A percentile compares a stretch with the other conserved stretches of the same genome.
Evolutionary conservation across 768 basidiomycete species (phyloP).

Genomic region (Hygrophorus russula): DNA sequence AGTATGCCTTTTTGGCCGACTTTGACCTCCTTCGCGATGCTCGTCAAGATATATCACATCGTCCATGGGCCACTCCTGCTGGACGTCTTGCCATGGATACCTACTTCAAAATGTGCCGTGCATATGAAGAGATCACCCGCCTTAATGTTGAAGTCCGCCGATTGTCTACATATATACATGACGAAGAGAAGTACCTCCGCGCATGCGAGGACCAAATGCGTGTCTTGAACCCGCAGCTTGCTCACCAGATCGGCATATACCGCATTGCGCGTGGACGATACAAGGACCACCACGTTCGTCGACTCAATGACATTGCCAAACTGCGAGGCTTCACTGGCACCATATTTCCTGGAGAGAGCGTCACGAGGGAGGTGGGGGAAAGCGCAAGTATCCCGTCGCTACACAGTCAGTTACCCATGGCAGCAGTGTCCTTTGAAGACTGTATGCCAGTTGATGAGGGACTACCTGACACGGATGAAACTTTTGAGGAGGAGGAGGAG

Average conservation of each 20-base stretch:
- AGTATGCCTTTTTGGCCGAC: constrained; percentile 14
- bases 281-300: constrained; percentile 4
- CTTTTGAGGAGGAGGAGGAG: too few species aligned
- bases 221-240: constrained; percentile 1
- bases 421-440: too few species aligned
- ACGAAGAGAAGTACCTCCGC: constrained; percentile 2
- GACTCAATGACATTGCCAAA: constrained; percentile 4
- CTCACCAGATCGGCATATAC: constrained; percentile 7
- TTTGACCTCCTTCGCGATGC: constrained; percentile 14
- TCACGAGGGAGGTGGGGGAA: not conserved
- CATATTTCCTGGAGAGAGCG: not conserved
- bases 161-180: constrained; percentile 11
- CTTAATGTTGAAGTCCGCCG: constrained; percentile 15
- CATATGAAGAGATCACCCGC: constrained; percentile 14
- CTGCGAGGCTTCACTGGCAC: constrained; percentile 7
- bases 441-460: too few species aligned
- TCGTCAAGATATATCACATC: constrained; percentile 9
- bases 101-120: constrained; percentile 13
- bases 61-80: constrained; percentile 11
- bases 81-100: constrained; percentile 10
- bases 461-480: too few species aligned
- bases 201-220: constrained; percentile 1
- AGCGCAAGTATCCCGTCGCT: not conserved
- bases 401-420: too few species aligned
- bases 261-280: constrained; percentile 4